phyloP scores from a whole-genome alignment of 1,284 basidiomycete genomes.

The Austroboletus niveus region DNA sequence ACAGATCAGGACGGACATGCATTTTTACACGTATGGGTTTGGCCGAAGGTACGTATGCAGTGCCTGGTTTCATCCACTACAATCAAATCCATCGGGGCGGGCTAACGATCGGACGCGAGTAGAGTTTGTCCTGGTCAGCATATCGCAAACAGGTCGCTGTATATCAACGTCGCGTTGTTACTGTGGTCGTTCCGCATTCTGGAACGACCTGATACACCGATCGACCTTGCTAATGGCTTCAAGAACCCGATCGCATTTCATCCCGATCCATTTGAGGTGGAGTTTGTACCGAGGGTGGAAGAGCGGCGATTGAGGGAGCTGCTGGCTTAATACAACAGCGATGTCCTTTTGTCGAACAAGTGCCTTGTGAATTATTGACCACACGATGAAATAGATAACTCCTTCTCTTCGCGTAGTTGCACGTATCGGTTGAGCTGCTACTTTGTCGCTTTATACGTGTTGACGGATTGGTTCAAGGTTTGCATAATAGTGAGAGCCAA shows the following conservation, averaged over 20 bases:
- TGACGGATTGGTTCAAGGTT: not conserved
- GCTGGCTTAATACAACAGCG: not conserved
- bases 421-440: not conserved
- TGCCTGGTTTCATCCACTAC: not conserved
- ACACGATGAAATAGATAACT: not conserved
- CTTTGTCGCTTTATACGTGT: not conserved
- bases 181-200: not conserved
- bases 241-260: not conserved
- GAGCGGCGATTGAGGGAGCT: not conserved
- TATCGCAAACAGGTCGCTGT: not conserved
- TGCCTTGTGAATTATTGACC: too few species aligned
- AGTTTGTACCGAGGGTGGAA: not conserved
- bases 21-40: not conserved
- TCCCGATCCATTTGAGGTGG: not conserved
- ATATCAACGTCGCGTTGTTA: not conserved
- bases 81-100: not conserved
- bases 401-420: not conserved
- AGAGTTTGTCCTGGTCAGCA: not conserved
- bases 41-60: not conserved
- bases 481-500: not conserved
- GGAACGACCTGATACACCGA: not conserved
- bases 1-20: not conserved
- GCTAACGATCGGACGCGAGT: not conserved
- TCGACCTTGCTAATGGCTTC: not conserved
- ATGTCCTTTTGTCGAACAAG: too few species aligned